Percentiles rank a stretch among this genome's conserved stretches.
Evolutionary conservation across 306 rosid species (phyloP).

Genomic region (Cucurbita pepo): DNA sequence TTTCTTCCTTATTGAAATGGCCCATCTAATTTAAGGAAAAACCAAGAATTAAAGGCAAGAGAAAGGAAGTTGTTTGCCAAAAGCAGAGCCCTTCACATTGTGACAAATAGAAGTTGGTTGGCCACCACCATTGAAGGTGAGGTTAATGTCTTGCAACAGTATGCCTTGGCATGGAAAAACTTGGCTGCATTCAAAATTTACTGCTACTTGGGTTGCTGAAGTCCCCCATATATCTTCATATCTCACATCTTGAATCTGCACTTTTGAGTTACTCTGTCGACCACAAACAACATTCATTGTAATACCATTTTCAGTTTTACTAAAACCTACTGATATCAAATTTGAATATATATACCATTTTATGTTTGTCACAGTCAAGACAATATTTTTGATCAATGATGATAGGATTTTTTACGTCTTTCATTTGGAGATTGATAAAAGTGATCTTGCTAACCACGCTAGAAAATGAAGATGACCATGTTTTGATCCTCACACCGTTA

Average conservation of each 20-base stretch:
- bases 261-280: constrained; percentile 3
- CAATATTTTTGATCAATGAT: constrained; percentile 22
- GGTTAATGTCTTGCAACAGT: constrained; percentile 1
- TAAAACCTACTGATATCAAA: background rate
- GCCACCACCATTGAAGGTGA: background rate
- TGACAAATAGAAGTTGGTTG: background rate
- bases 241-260: constrained; percentile 11
- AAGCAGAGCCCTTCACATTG: constrained; percentile 6
- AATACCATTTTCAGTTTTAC: background rate
- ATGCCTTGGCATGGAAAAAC: constrained; percentile 9
- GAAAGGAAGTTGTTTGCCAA: background rate
- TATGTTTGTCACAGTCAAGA: background rate
- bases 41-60: constrained; percentile 1
- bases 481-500: constrained; percentile 28
- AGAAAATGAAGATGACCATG: constrained; percentile 10
- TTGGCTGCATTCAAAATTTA: constrained; percentile 10
- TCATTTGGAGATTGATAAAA: background rate
- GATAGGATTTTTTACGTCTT: background rate
- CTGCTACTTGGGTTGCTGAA: constrained; percentile 11
- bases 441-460: constrained; percentile 2
- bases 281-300: background rate
- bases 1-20: too few species aligned
- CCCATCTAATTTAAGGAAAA: too few species aligned
- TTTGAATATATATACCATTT: background rate
- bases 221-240: constrained; percentile 14